Percentiles rank a stretch among this genome's conserved stretches.
These are phyloP conservation scores for Monosporascus sp. DNA, from an alignment of 2,329 filamentous ascomycete genomes.

Conservation along the genomic window DNA sequence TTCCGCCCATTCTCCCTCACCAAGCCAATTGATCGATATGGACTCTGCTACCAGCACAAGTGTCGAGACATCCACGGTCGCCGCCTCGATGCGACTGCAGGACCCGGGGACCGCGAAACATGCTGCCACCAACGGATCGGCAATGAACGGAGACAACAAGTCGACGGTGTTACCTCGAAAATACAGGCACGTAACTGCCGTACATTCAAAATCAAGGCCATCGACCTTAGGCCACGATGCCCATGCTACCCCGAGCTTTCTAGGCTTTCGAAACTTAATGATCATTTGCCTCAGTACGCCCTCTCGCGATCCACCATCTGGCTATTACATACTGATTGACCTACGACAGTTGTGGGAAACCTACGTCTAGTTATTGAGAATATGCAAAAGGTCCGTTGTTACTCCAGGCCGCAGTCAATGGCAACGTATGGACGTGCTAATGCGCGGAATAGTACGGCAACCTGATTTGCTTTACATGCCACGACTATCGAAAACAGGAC, in stretches of 20 bases:
- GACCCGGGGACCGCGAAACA: constrained; percentile 1
- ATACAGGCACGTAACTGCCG: constrained; percentile 87
- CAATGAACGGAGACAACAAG: constrained; percentile 26
- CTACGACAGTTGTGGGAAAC: constrained; percentile 75
- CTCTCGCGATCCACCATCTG: not conserved
- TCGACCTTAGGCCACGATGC: constrained; percentile 87
- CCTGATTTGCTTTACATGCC: constrained; percentile 83
- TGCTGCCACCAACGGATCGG: constrained; percentile 2
- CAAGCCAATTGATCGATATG: constrained; percentile 20
- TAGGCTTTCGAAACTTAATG: constrained; percentile 95
- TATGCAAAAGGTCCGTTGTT: constrained; percentile 68
- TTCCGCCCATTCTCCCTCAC: too few relatives aligned
- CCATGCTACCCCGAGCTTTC: constrained; percentile 68
- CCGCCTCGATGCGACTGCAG: constrained; percentile 16
- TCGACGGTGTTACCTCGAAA: constrained; percentile 47
- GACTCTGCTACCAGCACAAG: constrained; percentile 36
- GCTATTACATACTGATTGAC: constrained; percentile 6
- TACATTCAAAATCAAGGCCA: constrained; percentile 66
- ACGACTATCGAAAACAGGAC: constrained; percentile 79
- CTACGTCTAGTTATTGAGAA: constrained; percentile 94
- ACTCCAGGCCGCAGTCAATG: constrained; percentile 4
- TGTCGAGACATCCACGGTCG: constrained; percentile 20
- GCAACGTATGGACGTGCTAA: constrained; percentile 8
- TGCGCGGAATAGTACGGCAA: constrained; percentile 71
- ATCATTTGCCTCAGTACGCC: constrained; percentile 76